A percentile compares a stretch with the other conserved stretches of the same genome.
Evolutionary conservation across 1,139 yeast genomes (phyloP).

Genomic region (Citeromyces hawaiiensis): DNA sequence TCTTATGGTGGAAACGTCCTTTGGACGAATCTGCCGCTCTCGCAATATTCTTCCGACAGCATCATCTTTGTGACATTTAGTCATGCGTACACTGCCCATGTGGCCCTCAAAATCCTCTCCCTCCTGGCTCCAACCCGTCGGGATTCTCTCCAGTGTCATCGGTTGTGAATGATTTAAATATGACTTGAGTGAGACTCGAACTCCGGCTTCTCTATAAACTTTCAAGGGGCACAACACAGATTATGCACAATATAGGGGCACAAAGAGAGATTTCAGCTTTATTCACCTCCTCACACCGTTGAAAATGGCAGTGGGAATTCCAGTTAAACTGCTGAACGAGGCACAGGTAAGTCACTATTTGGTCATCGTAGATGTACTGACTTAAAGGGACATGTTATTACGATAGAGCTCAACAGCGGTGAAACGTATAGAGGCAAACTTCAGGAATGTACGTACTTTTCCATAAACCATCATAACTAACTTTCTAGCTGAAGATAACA

Average conservation of each 20-base stretch:
- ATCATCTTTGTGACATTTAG: background rate
- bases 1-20: background rate
- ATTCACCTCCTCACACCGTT: background rate
- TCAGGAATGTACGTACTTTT: slow-evolving; percentile 35
- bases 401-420: slow-evolving; percentile 77
- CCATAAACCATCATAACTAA: slow-evolving; percentile 1
- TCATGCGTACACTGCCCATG: background rate
- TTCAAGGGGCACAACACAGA: background rate
- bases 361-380: background rate
- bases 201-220: background rate
- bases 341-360: slow-evolving; percentile 34
- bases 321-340: slow-evolving; percentile 78
- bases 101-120: slow-evolving; percentile 1
- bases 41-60: background rate
- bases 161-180: background rate
- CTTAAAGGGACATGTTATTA: slow-evolving; percentile 65
- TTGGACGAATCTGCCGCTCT: background rate
- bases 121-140: slow-evolving; percentile 2
- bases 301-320: slow-evolving; percentile 49
- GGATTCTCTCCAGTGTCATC: background rate
- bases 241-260: background rate
- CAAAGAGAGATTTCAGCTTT: background rate
- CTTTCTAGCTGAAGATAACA: slow-evolving; percentile 54
- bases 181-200: slow-evolving; percentile 1
- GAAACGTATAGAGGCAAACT: slow-evolving; percentile 81